A percentile compares a stretch with the other conserved stretches of the same genome.
Conservation (phyloP, 768 basidiomycete genomes). For the Mycena kentingensis region DNA sequence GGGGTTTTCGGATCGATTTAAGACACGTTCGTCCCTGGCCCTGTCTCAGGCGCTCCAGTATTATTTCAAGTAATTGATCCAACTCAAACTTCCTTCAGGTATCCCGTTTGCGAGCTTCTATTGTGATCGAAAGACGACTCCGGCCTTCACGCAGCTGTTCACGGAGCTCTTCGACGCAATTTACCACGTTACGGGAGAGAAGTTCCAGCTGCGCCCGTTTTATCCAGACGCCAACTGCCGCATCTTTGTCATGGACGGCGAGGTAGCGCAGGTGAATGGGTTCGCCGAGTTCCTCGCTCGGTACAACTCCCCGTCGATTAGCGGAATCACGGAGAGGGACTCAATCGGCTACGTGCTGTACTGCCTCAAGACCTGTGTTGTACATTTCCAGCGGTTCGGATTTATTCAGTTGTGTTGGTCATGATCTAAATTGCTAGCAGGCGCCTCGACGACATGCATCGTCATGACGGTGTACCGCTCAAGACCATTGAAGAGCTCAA, state of each 20-base stretch:
- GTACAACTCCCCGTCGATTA: conserved; percentile 10
- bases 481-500: conserved; percentile 19
- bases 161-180: conserved; percentile 15
- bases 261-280: conserved; percentile 6
- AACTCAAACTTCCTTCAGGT: too few relatives aligned
- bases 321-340: background rate
- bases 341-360: background rate
- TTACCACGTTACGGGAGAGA: conserved; percentile 13
- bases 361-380: conserved; percentile 6
- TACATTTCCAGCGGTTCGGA: conserved; percentile 9
- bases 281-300: background rate
- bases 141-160: conserved; percentile 19
- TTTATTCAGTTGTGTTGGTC: background rate
- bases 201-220: conserved; percentile 17
- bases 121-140: conserved; percentile 15
- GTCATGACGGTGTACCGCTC: conserved; percentile 2
- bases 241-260: conserved; percentile 5
- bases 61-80: too few relatives aligned
- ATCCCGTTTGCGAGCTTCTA: conserved; percentile 20
- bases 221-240: conserved; percentile 18
- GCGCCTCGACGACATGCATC: conserved; percentile 22
- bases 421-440: conserved; percentile 8
- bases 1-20: conserved; percentile 6
- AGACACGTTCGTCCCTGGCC: conserved; percentile 16
- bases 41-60: background rate